Evolutionary conservation across 2,329 filamentous ascomycete genomes (phyloP).

Genomic region (Coleophoma crateriformis): DNA sequence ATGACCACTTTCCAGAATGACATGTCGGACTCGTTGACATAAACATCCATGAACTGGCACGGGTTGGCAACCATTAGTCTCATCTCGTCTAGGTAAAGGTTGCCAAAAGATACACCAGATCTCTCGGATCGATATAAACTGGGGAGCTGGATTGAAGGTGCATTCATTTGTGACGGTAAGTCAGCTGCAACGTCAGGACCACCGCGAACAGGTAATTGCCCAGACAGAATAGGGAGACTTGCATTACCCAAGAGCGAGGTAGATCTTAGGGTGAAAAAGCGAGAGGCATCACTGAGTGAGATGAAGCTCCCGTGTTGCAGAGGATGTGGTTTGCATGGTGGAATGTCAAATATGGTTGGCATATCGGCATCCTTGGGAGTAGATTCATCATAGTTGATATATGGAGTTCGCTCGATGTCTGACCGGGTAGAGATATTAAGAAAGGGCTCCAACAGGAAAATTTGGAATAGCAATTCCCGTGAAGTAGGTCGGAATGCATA

Average conservation of each 20-base stretch:
- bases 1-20: slow-evolving; percentile 54
- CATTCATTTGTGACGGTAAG: neutral
- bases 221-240: neutral
- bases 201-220: neutral
- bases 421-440: slow-evolving; percentile 3
- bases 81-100: slow-evolving; percentile 11
- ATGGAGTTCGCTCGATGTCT: slow-evolving; percentile 1
- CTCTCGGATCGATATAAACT: neutral
- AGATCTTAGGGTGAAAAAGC: neutral
- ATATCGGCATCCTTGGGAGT: slow-evolving; percentile 1
- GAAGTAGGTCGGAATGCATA: slow-evolving; percentile 3
- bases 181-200: neutral
- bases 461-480: slow-evolving; percentile 2
- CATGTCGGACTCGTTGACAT: slow-evolving; percentile 17
- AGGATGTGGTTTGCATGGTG: slow-evolving; percentile 2
- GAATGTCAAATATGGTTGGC: slow-evolving; percentile 1
- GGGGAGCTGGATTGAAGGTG: neutral
- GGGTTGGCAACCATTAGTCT: slow-evolving; percentile 13
- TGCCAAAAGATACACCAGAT: neutral
- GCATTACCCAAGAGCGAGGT: neutral
- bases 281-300: neutral
- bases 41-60: slow-evolving; percentile 15
- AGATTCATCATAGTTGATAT: neutral
- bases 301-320: slow-evolving; percentile 2
- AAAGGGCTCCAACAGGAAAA: slow-evolving; percentile 3